These are phyloP conservation scores for Yamadazyma paraphyllophila DNA, from an alignment of 805 yeast genomes.

Conservation along the genomic window DNA sequence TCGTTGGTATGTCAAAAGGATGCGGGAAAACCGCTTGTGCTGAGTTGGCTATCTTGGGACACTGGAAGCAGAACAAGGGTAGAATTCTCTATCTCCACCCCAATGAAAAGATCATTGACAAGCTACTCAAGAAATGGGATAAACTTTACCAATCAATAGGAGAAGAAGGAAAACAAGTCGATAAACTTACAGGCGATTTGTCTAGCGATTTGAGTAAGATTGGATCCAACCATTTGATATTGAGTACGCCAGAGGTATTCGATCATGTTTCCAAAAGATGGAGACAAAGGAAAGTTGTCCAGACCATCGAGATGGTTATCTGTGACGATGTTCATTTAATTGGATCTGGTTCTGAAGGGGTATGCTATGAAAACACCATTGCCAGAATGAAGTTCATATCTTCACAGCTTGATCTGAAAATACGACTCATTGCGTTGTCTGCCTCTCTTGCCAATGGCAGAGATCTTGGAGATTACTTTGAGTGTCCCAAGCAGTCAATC, in stretches of 20 bases:
- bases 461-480: constrained; percentile 87
- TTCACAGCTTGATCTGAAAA: constrained; percentile 53
- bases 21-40: constrained; percentile 72
- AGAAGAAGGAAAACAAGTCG: constrained; percentile 54
- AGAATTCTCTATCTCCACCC: constrained; percentile 75
- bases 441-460: constrained; percentile 70
- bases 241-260: constrained; percentile 80
- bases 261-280: constrained; percentile 74
- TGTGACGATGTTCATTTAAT: constrained; percentile 72
- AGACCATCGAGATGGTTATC: constrained; percentile 63
- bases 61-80: constrained; percentile 70
- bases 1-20: constrained; percentile 74
- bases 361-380: constrained; percentile 65
- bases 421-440: constrained; percentile 68
- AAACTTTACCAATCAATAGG: constrained; percentile 40
- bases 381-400: constrained; percentile 72
- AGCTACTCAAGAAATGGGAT: constrained; percentile 50
- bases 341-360: constrained; percentile 57
- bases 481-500: constrained; percentile 56
- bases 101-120: constrained; percentile 52
- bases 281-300: constrained; percentile 73
- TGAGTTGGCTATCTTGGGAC: constrained; percentile 67
- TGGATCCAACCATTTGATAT: constrained; percentile 60
- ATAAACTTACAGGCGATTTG: constrained; percentile 55
- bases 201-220: constrained; percentile 53